Base-by-base conservation (phyloP, 805 yeast species). In the Starmerella ratchasimensis region DNA sequence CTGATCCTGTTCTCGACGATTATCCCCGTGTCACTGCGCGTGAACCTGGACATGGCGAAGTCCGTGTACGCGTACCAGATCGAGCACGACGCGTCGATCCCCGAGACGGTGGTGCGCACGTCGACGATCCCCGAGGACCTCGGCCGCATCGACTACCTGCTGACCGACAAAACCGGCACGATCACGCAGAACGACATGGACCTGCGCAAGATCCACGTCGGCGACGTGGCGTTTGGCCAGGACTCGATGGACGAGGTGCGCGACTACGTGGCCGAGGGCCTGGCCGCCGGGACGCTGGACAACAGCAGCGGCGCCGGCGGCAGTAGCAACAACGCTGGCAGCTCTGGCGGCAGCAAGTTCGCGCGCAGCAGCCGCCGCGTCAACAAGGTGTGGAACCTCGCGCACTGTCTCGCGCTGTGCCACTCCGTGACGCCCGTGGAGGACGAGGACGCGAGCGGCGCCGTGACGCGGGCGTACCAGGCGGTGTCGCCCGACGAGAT, bases 401-500 rank as follows among this genome's bases (percentile, higher is more conserved):
- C 84, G 1, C 58, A 74, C 0, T 80, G 95, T 1, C 64, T 90
- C 35, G 94, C 97, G 0, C 63, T 88, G n/a, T 90, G 99, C 57
- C 99, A 90, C 58, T 84, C 84, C 49, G 99, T 90, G 21, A 93
- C 98, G 0, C 99, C 99, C 1, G 75, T 93, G 0, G 71, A 80
- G 20, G 74, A 65, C 41, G 56, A 76, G 13, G 43, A 37, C 19
- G 37, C 20, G 1, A 17, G 18, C 7, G 47, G 45, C 25, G 28
- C 25, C 20, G 29, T 22, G 9, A 16, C 19, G 17, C 23, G 26
- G 16, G 70, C 83, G 2, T 90, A 86, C 56, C 99, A 90, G 60
- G 98, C 98, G 0, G 96, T 97, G 0, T 86, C 96, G 0, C 99
- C 99, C 0, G 99, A 90, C 63, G 99, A 90, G 56, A 76, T 90